These are phyloP conservation scores for Cercospora zeae-maydis DNA, from an alignment of 2,329 filamentous ascomycete species.

Conservation along the genomic window DNA sequence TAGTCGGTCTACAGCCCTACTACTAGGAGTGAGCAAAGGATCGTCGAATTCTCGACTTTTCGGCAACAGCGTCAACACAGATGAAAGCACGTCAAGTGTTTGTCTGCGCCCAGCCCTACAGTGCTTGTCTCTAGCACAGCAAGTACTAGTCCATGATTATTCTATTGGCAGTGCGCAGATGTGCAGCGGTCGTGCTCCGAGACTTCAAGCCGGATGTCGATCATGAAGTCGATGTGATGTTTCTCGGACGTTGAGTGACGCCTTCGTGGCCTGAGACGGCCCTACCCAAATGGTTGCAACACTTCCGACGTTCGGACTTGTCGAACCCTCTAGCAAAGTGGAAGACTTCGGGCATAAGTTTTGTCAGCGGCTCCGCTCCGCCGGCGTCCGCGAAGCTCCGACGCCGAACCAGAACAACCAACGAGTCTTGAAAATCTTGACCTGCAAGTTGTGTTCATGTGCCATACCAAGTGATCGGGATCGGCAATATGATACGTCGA, in stretches of 20 bases:
- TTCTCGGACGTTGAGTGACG: background rate
- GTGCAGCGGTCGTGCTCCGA: background rate
- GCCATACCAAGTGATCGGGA: slow-evolving; percentile 5
- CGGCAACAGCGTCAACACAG: background rate
- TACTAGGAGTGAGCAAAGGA: background rate
- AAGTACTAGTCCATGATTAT: background rate
- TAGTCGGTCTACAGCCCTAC: background rate
- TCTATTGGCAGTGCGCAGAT: background rate
- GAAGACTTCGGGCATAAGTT: background rate
- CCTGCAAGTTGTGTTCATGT: slow-evolving; percentile 7
- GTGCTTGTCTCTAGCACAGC: background rate
- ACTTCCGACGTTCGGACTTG: background rate
- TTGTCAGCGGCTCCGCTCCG: background rate
- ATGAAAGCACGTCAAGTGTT: background rate
- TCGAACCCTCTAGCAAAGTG: background rate
- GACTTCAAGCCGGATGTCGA: background rate
- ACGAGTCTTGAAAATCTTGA: background rate
- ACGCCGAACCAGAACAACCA: background rate
- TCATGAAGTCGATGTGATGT: background rate
- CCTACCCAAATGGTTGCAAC: background rate
- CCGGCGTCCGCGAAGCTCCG: background rate
- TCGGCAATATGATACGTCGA: background rate
- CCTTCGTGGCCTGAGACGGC: too few species aligned
- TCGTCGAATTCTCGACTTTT: background rate
- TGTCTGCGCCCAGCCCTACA: background rate